phyloP scores from a whole-genome alignment of 108 stramenopile species.

The Parmales sp. region DNA sequence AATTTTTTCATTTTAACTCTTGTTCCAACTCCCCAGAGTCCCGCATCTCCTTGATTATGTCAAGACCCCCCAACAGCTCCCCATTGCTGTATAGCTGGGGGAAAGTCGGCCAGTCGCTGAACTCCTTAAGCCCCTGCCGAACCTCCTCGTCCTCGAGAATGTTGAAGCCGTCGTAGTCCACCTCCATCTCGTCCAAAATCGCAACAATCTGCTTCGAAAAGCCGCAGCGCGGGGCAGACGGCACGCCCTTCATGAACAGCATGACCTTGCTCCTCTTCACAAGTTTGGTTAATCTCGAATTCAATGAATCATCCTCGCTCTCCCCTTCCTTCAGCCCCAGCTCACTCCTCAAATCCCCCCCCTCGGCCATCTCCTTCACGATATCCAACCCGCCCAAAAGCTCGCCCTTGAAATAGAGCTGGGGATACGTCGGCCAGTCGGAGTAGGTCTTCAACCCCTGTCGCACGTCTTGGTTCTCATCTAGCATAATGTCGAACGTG shows the following conservation, averaged over 20 bases:
- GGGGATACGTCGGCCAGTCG: constrained; percentile 96
- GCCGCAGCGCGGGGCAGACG: constrained; percentile 76
- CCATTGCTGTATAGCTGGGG: constrained; percentile 93
- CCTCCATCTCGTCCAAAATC: constrained; percentile 48
- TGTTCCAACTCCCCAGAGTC: constrained; percentile 64
- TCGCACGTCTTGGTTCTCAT: no score
- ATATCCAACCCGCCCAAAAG: constrained; percentile 94
- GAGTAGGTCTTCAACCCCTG: no score
- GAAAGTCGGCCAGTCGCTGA: constrained; percentile 85
- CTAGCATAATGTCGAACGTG: no score
- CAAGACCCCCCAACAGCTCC: constrained; percentile 89
- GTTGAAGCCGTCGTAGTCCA: constrained; percentile 72
- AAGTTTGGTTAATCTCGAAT: constrained; percentile 39
- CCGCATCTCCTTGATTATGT: constrained; percentile 85
- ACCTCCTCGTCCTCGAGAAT: constrained; percentile 81
- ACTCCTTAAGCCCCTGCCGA: constrained; percentile 77
- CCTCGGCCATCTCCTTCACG: constrained; percentile 80
- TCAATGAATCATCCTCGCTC: not conserved
- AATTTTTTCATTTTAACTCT: not conserved
- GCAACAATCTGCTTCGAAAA: constrained; percentile 79
- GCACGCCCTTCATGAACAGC: constrained; percentile 95
- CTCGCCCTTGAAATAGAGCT: constrained; percentile 87
- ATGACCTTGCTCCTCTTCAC: constrained; percentile 55
- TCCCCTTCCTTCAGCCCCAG: not conserved
- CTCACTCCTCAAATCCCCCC: constrained; percentile 35